Conservation (phyloP, 2,329 filamentous ascomycete species). For the Exophiala oligosperma region DNA sequence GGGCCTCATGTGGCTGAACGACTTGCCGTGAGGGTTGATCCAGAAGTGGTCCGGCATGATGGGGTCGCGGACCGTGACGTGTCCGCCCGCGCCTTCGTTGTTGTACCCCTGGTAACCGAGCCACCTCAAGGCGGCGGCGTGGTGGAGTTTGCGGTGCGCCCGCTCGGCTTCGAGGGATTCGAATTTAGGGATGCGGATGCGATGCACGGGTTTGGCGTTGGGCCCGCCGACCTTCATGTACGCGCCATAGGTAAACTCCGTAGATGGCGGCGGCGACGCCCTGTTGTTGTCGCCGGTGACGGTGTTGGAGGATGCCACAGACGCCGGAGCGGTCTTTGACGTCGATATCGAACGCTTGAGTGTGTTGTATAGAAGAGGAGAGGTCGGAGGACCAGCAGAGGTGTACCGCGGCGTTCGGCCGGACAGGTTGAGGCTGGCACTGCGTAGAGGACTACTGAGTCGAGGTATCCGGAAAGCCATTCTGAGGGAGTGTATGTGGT, state of each 20-base stretch:
- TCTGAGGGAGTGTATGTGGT: too few relatives aligned
- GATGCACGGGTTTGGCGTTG: constrained; percentile 15
- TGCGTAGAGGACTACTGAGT: too few relatives aligned
- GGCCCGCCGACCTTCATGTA: constrained; percentile 15
- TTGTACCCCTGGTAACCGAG: constrained; percentile 32
- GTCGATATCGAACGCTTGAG: too few relatives aligned
- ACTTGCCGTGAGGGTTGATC: constrained; percentile 33
- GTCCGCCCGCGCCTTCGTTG: constrained; percentile 36
- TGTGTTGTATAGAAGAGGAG: too few relatives aligned
- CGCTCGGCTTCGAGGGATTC: constrained; percentile 24
- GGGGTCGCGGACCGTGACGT: constrained; percentile 45
- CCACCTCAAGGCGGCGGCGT: constrained; percentile 40
- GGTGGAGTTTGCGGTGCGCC: constrained; percentile 33
- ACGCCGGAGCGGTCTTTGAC: too few relatives aligned
- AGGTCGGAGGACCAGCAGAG: too few relatives aligned
- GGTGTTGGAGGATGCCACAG: background rate
- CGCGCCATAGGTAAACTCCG: constrained; percentile 18
- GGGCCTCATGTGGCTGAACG: constrained; percentile 44
- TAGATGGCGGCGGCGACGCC: background rate
- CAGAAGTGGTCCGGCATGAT: constrained; percentile 36
- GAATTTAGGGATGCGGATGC: constrained; percentile 24
- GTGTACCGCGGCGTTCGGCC: too few relatives aligned
- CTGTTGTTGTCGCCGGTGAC: background rate
- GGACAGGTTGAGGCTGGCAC: too few relatives aligned
- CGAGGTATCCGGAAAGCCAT: too few relatives aligned